A percentile compares a stretch with the other conserved stretches of the same genome.
Evolutionary conservation across 1,284 basidiomycete species (phyloP).

Genomic region (Ustilago cynodontis): DNA sequence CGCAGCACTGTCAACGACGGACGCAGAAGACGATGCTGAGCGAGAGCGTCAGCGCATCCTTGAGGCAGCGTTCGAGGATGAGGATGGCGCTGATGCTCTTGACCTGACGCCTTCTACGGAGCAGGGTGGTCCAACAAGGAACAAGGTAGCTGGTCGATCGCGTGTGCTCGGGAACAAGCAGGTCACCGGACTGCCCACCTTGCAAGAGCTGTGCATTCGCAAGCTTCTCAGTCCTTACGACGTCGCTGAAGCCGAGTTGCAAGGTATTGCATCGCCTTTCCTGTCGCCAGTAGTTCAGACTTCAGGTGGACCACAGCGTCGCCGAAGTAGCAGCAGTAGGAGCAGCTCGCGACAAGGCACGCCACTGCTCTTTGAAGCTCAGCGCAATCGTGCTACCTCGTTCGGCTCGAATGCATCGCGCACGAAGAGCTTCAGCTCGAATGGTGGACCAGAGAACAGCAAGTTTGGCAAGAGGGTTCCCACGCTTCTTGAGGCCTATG

Average conservation of each 20-base stretch:
- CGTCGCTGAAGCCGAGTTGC: slow-evolving; percentile 24
- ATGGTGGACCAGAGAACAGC: slow-evolving; percentile 42
- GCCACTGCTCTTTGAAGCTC: slow-evolving; percentile 30
- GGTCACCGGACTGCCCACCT: slow-evolving; percentile 33
- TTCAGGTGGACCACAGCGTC: slow-evolving; percentile 22
- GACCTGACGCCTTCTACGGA: slow-evolving; percentile 34
- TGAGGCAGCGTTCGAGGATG: slow-evolving; percentile 47
- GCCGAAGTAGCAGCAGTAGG: slow-evolving; percentile 34
- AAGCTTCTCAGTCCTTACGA: slow-evolving; percentile 55
- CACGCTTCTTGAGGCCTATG: slow-evolving; percentile 60
- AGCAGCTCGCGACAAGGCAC: slow-evolving; percentile 30
- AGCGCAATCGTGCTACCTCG: slow-evolving; percentile 18
- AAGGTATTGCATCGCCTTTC: slow-evolving; percentile 39
- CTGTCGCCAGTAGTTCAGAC: slow-evolving; percentile 42
- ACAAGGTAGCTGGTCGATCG: slow-evolving; percentile 36
- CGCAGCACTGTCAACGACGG: too few species aligned
- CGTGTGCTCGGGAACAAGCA: slow-evolving; percentile 47
- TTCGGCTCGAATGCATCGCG: slow-evolving; percentile 44
- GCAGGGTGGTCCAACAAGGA: not conserved
- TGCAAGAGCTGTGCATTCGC: slow-evolving; percentile 61
- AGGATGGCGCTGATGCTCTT: slow-evolving; percentile 33
- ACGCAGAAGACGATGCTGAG: slow-evolving; percentile 20
- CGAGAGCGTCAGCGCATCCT: slow-evolving; percentile 47
- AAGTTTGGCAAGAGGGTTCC: slow-evolving; percentile 44
- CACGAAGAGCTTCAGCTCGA: slow-evolving; percentile 42